phyloP scores from a whole-genome alignment of 176 grass and related monocot genomes.

The Themeda triandra region DNA sequence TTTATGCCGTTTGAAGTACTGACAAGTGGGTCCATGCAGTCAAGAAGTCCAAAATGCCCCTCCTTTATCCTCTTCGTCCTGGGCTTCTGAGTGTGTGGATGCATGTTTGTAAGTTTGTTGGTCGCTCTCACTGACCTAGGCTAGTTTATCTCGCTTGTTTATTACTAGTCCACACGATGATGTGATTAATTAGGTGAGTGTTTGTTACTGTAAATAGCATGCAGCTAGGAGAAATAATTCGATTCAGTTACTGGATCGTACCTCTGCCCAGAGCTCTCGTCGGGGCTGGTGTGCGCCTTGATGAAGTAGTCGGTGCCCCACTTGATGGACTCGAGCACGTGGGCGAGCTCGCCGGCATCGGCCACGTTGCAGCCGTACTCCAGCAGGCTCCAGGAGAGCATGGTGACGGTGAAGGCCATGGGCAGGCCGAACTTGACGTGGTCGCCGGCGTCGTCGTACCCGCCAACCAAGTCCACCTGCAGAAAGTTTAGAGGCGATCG shows the following conservation, averaged over 20 bases:
- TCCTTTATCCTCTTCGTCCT: too few relatives aligned
- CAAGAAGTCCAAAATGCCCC: too few relatives aligned
- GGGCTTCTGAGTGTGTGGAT: too few relatives aligned
- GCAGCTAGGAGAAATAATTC: too few relatives aligned
- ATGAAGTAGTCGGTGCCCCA: constrained; percentile 95
- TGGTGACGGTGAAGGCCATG: constrained; percentile 90
- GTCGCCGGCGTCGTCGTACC: constrained; percentile 93
- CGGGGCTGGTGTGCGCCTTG: constrained; percentile 66
- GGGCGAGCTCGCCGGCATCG: constrained; percentile 52
- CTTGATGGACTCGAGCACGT: constrained; percentile 70
- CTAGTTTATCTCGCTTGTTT: background rate
- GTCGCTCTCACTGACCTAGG: constrained; percentile 1
- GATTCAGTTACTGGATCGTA: background rate
- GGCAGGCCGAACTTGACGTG: constrained; percentile 90
- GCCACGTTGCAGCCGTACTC: constrained; percentile 68
- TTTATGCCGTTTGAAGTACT: too few relatives aligned
- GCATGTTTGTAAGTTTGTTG: constrained; percentile 38
- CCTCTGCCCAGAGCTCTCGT: constrained; percentile 89
- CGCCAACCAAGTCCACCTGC: constrained; percentile 83
- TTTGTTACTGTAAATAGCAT: background rate
- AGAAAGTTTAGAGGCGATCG: too few relatives aligned
- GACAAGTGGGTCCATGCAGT: too few relatives aligned
- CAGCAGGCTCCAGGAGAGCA: constrained; percentile 69
- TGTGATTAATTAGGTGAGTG: background rate
- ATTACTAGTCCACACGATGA: background rate